Base-by-base conservation (phyloP, 75 land plant species). In the Sequoiadendron giganteum region DNA sequence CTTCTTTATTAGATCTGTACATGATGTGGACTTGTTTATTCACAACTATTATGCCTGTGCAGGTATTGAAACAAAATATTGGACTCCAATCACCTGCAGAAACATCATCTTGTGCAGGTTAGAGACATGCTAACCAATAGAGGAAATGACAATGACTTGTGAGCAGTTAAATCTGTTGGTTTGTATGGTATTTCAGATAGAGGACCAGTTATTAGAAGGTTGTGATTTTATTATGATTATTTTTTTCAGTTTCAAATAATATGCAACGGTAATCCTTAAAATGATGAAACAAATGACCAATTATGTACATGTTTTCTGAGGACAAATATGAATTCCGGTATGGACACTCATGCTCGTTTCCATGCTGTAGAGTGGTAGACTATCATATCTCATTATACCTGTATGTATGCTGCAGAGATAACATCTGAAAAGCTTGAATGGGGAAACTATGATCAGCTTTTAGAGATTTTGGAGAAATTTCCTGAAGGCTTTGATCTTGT, bases 11-110 rank as follows among this genome's bases (percentile, higher is more conserved):
- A 10, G 28, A 47, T 40, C 0, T 39, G 34, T 83, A 2, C 86
- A 54, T 85, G 87, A 25, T 86, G 10, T 38, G 25, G 15, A 85
- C 19, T 34, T 86, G 38, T 61, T 45, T 75, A 75, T 75, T 75
- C 38, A 75, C 38, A 75, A 34, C 38, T 75, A 75, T 85, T 40
- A 48, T 45, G 21, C 18, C 4, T 58, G 16, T 92, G 87, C 96
- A 97, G 99, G 95, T 97, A 42, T 86, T 97, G 94, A 89, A 87
- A 86, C 92, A 90, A 88, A 97, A 97, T 88, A 93, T 97, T 52
- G 96, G 93, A 88, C 94, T 92, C 4, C 94, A 96, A 21, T 49
- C 89, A 84, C 86, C 95, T 34, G 76, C 91, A 34, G 86, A 34
- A 85, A 49, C 34, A 52, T 36, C 39, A 85, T 65, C 34, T 88